A percentile compares a stretch with the other conserved stretches of the same genome.
Conservation (phyloP, 495 filamentous ascomycete species). For the Neohortaea acidophila region DNA sequence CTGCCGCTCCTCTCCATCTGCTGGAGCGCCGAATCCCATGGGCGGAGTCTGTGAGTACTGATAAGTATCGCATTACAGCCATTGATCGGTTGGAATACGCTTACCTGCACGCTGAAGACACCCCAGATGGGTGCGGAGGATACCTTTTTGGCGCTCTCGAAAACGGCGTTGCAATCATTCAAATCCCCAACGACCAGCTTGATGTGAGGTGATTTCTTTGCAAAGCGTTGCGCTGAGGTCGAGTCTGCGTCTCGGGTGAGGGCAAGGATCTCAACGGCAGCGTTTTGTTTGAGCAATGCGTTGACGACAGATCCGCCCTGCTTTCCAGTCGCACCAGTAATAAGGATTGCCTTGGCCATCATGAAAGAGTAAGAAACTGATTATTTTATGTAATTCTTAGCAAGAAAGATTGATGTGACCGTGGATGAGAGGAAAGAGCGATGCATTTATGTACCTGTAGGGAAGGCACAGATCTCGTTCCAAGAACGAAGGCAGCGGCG, state of each 20-base stretch:
- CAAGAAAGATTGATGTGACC: too few species aligned
- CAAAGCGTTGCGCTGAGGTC: conserved; percentile 15
- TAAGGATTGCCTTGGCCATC: too few species aligned
- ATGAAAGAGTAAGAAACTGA: too few species aligned
- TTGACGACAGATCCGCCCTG: conserved; percentile 27
- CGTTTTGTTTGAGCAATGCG: conserved; percentile 18
- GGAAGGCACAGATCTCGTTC: too few species aligned
- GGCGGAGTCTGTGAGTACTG: too few species aligned
- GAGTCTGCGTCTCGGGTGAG: conserved; percentile 24
- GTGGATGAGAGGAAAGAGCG: too few species aligned
- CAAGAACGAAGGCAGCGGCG: too few species aligned
- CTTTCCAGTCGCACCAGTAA: conserved; percentile 31
- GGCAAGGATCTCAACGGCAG: conserved; percentile 23
- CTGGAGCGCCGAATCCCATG: not conserved
- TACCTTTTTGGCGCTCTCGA: conserved; percentile 20
- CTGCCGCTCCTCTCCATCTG: conserved; percentile 10
- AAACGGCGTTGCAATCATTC: conserved; percentile 17
- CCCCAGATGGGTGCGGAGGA: too few species aligned
- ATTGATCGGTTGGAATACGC: too few species aligned
- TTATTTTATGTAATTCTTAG: too few species aligned
- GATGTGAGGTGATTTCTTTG: conserved; percentile 14
- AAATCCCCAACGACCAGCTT: conserved; percentile 27
- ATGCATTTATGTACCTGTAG: too few species aligned
- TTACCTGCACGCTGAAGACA: conserved; percentile 22
- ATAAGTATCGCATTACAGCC: not conserved